Conservation (phyloP, 2,329 filamentous ascomycete genomes). For the Venturia nashicola region DNA sequence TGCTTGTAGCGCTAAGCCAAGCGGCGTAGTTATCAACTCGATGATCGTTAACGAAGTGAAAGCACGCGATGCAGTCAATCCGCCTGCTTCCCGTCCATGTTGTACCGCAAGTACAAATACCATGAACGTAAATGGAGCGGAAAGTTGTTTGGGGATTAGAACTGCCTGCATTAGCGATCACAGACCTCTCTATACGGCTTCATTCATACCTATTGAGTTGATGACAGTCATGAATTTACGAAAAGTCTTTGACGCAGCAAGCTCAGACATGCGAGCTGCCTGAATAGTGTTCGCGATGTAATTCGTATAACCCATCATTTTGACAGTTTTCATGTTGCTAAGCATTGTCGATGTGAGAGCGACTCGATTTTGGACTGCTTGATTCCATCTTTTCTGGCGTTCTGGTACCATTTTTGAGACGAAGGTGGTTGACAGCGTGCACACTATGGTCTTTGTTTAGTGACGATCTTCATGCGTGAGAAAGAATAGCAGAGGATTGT, state of each 20-base stretch:
- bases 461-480: not conserved
- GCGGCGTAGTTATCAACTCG: not conserved
- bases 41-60: not conserved
- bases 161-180: not conserved
- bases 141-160: not conserved
- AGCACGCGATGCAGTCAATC: not conserved
- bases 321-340: slow-evolving; percentile 4
- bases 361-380: not conserved
- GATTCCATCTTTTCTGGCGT: not conserved
- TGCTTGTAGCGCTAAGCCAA: not conserved
- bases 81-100: not conserved
- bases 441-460: not conserved
- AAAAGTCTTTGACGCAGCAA: not conserved
- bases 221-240: not conserved
- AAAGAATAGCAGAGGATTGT: not conserved
- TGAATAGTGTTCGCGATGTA: not conserved
- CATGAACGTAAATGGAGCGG: not conserved
- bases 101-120: not conserved
- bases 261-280: not conserved
- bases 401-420: not conserved
- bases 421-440: not conserved
- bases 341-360: not conserved
- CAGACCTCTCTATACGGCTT: not conserved
- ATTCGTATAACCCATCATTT: not conserved
- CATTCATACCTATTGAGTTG: not conserved